These are phyloP conservation scores for Polygonum aviculare DNA, from an alignment of 148 eudicot species.

Conservation along the genomic window DNA sequence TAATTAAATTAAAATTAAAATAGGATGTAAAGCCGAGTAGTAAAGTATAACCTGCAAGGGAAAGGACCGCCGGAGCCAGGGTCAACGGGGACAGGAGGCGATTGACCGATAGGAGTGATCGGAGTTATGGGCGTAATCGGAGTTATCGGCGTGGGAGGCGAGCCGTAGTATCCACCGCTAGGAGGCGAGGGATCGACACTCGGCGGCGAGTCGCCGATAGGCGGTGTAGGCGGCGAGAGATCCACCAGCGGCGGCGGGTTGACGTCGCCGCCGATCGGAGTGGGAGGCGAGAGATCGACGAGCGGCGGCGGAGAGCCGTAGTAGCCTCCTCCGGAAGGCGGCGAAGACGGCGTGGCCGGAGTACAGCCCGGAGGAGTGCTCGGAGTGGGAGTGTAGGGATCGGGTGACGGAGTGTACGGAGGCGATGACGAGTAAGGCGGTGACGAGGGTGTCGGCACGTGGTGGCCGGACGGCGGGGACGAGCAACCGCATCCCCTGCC, in stretches of 20 bases:
- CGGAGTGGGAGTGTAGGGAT: not conserved
- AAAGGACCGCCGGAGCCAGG: slow-evolving; percentile 23
- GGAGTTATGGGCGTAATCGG: not conserved
- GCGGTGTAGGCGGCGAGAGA: slow-evolving; percentile 15
- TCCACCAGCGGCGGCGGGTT: too few species aligned
- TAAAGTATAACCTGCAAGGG: slow-evolving; percentile 58
- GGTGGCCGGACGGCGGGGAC: too few species aligned
- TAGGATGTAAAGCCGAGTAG: not conserved
- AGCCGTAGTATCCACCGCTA: not conserved
- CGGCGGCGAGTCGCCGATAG: not conserved
- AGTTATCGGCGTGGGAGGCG: not conserved
- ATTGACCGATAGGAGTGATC: slow-evolving; percentile 7
- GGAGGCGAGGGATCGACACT: slow-evolving; percentile 8
- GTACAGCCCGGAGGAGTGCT: not conserved
- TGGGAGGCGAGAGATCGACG: slow-evolving; percentile 11
- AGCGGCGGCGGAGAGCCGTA: slow-evolving; percentile 20
- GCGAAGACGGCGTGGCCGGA: slow-evolving; percentile 30
- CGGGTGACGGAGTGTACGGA: not conserved
- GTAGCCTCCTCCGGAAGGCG: slow-evolving; percentile 16
- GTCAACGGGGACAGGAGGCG: slow-evolving; percentile 6
- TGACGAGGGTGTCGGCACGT: not conserved
- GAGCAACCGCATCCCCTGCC: too few species aligned
- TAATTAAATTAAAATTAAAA: not conserved
- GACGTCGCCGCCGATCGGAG: slow-evolving; percentile 7
- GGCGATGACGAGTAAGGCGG: not conserved